phyloP scores from a whole-genome alignment of 768 basidiomycete species.

The Trametes sanguinea region DNA sequence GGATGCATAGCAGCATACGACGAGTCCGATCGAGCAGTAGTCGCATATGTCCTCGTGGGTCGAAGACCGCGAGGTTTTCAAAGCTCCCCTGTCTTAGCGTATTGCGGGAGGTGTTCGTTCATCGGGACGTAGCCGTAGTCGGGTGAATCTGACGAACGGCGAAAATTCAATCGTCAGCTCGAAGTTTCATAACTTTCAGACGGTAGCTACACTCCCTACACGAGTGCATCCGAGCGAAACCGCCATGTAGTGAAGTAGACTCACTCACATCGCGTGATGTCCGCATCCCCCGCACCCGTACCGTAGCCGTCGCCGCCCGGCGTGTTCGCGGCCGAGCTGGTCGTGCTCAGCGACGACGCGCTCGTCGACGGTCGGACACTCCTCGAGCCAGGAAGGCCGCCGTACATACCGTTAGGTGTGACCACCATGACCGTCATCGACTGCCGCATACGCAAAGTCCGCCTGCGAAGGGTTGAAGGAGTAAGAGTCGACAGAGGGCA shows the following conservation, averaged over 20 bases:
- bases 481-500: conserved; percentile 69
- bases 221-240: conserved; percentile 9
- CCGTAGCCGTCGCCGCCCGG: conserved; percentile 68
- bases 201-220: conserved; percentile 18
- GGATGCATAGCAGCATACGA: not conserved
- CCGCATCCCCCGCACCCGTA: conserved; percentile 55
- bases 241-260: conserved; percentile 23
- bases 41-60: conserved; percentile 1
- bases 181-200: not conserved
- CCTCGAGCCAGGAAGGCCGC: conserved; percentile 36
- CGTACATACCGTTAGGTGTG: conserved; percentile 33
- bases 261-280: conserved; percentile 83
- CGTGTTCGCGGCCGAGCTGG: conserved; percentile 80
- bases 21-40: not conserved
- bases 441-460: conserved; percentile 81
- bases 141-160: conserved; percentile 66
- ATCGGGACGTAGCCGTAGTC: conserved; percentile 84
- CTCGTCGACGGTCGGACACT: conserved; percentile 73
- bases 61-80: conserved; percentile 13
- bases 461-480: conserved; percentile 63
- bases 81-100: conserved; percentile 31
- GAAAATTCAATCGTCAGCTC: conserved; percentile 31
- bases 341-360: conserved; percentile 76
- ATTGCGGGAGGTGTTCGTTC: conserved; percentile 66
- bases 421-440: conserved; percentile 37